Evolutionary conservation across 139 green algal genomes (phyloP).

Genomic region (Astrephomene gubernaculifera): DNA sequence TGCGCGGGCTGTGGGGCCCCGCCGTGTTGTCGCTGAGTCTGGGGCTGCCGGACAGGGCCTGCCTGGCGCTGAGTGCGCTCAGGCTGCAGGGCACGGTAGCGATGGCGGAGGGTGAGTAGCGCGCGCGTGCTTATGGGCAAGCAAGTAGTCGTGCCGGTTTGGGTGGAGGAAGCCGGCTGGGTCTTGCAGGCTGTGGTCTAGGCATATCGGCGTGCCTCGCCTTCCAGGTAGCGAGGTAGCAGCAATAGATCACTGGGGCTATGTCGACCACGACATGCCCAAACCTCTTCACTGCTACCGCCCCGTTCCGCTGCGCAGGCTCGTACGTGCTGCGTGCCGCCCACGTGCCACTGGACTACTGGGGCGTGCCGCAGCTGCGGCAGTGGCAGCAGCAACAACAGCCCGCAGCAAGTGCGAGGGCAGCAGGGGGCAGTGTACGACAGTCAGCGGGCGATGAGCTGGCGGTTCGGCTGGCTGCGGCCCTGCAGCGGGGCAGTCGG

Average conservation of each 20-base stretch:
- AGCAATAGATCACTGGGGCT: too few species aligned
- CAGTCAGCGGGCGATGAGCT: background rate
- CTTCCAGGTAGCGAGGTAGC: too few species aligned
- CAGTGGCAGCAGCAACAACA: background rate
- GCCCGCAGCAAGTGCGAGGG: background rate
- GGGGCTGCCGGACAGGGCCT: background rate
- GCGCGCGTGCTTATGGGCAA: too few species aligned
- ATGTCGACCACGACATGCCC: too few species aligned
- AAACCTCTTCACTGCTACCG: too few species aligned
- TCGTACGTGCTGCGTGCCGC: background rate
- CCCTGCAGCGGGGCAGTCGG: background rate
- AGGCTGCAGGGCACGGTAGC: background rate
- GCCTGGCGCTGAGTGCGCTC: slow-evolving; percentile 7
- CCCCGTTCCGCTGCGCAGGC: background rate
- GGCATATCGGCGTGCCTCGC: too few species aligned
- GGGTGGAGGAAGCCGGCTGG: too few species aligned
- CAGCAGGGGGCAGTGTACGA: background rate
- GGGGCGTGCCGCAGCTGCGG: slow-evolving; percentile 16
- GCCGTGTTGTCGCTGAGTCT: background rate
- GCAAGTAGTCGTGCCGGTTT: too few species aligned
- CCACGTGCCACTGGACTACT: background rate
- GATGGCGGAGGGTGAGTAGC: slow-evolving; percentile 6
- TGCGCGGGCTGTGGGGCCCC: background rate
- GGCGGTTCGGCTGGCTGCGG: too few species aligned
- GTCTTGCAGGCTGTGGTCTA: too few species aligned